Evolutionary conservation across 257 asterid genomes (phyloP).

Genomic region (Datura wrightii): DNA sequence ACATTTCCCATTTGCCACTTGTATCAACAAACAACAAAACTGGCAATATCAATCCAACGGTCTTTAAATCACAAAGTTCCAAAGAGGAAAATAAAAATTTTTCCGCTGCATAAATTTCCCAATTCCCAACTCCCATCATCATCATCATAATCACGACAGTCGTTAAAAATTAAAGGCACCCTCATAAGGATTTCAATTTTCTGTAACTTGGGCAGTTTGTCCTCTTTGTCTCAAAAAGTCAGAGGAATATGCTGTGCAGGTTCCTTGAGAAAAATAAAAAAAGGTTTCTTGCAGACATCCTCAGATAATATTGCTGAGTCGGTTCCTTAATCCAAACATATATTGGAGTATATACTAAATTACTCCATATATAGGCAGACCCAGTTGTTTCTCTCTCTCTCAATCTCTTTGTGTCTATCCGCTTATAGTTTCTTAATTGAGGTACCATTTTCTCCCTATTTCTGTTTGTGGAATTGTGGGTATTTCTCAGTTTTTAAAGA

Average conservation of each 20-base stretch:
- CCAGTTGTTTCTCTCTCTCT: conserved; percentile 1
- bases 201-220: conserved; percentile 4
- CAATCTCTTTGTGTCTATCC: background rate
- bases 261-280: background rate
- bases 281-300: conserved; percentile 29
- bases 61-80: background rate
- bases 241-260: conserved; percentile 29
- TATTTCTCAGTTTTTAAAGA: background rate
- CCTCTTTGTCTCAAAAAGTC: background rate
- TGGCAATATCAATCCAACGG: conserved; percentile 13
- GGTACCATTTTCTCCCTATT: conserved; percentile 12
- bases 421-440: background rate
- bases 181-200: background rate
- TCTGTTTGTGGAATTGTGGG: conserved; percentile 9
- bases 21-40: background rate
- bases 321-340: conserved; percentile 31
- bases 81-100: background rate
- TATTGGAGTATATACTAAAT: background rate
- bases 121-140: background rate
- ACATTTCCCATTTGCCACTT: background rate
- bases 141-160: too few species aligned
- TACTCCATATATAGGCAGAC: background rate
- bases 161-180: too few species aligned
- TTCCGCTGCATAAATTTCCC: background rate
- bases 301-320: conserved; percentile 30